Evolutionary conservation across 2,329 filamentous ascomycete genomes (phyloP), one percentile per base, ranked within the genome.

Genomic region (Clarireedia sp.): DNA sequence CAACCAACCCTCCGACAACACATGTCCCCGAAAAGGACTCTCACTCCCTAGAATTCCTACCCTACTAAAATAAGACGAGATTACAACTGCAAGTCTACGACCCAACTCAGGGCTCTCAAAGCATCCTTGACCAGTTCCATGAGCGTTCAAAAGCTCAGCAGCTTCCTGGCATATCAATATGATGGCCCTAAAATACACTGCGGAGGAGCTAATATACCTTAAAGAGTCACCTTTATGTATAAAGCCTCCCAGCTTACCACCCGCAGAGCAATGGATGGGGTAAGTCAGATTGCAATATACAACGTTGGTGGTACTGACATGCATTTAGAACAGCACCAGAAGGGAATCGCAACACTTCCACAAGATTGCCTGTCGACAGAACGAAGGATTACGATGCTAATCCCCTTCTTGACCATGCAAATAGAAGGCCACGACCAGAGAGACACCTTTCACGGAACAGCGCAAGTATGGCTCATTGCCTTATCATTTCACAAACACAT

Each of bases 221-320:
- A 82, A 86, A 72, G 78, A 86, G 58, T 96, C 92, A 61, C 90
- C 90, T 62, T 77, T 96, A 43, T 48, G 44, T 90, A 75, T 80
- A 64, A 95, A 89, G 72, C 92, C 92, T 47, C 76, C 85, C 60
- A 81, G 79, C 61, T 79, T 96, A 46, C 91, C 90, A 62, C 87
- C 90, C 24, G 81, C 86, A 60, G 90, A 95, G 74, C 89, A 95
- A 76, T 97, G 91, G 91, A 95, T 96, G 90, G 90, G 92, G 87
- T 95, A 77, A 60, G 66, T 57, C 55, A 38, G 24, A 40, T 29
- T n/a, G 45, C 40, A 14, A 40, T 37, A 36, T 36, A 17, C 17
- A 19, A 37, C 43, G 40, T 23, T 26, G n/a, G 21, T 36, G 21
- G 46, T 56, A 49, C 59, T 67, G 51, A 67, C 62, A 60, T 40